Base-by-base conservation (phyloP, 176 grass and related monocot genomes). In the Hordeum marinum region DNA sequence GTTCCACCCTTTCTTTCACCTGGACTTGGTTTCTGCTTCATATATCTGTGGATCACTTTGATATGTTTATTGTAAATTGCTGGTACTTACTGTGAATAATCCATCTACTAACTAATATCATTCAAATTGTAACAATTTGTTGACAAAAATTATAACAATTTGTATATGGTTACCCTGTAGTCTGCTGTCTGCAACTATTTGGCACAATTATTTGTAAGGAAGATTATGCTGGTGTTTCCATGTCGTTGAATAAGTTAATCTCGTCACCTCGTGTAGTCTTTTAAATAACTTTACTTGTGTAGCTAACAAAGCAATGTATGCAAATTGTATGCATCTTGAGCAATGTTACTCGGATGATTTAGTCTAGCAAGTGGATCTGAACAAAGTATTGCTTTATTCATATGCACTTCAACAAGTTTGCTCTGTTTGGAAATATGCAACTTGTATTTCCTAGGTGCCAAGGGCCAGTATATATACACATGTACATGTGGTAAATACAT, bases 41-140 rank as follows among this genome's bases (percentile, higher is more conserved):
- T 60, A 48, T 12, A 43, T n/a, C 57, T 43, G 31, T 85, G 78
- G 81, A 89, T 89, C 24, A 63, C 52, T 67, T 83, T 1, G 81
- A 85, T 40, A 82, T 90, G 8, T 78, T 82, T 79, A 34, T 71
- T 29, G 84, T 89, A 63, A 81, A 83, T 66, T 88, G 52, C 34
- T 86, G 85, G 82, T 68, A 52, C 43, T 8, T 72, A 65, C 18
- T 79, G 86, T 63, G 84, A 55, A 87, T 85, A 77, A 68, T 42
- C 63, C 26, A 17, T 58, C 21, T 39, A 23, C 25, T 36, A 76
- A 78, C 39, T 9, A 84, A 64, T 67, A 20, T 13, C 10, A 39
- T 61, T 13, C 20, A 78, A 78, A n/a, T 61, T 21, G 63, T 4
- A 27, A 31, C 60, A 64, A 21, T 46, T 31, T 80, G 11, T 80